A percentile compares a stretch with the other conserved stretches of the same genome.
phyloP scores from a whole-genome alignment of 148 eudicot species.

The Pouteria glomerata region DNA sequence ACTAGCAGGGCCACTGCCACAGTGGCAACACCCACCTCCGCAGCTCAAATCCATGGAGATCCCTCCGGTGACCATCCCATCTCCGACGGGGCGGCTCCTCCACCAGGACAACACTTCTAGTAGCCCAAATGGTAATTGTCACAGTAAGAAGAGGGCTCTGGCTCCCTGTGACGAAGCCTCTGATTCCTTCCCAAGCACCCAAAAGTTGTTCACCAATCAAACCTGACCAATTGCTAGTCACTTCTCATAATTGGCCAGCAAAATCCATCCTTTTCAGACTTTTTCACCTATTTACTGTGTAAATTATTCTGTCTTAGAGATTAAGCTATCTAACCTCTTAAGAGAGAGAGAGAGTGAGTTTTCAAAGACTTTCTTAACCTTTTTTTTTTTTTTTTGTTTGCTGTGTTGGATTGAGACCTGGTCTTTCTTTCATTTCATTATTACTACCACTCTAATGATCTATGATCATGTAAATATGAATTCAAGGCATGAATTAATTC shows the following conservation, averaged over 20 bases:
- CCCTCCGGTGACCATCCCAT: conserved; percentile 52
- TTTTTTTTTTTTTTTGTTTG: conserved; percentile 14
- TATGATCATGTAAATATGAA: conserved; percentile 19
- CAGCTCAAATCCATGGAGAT: conserved; percentile 65
- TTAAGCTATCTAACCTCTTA: conserved; percentile 39
- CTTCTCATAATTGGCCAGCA: background rate
- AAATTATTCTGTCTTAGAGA: conserved; percentile 37
- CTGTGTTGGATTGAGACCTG: conserved; percentile 33
- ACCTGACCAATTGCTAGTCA: conserved; percentile 23
- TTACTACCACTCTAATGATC: background rate
- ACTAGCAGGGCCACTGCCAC: conserved; percentile 79
- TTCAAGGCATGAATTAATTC: conserved; percentile 15
- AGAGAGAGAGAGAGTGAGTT: conserved; percentile 25
- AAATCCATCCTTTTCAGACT: conserved; percentile 26
- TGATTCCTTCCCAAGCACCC: conserved; percentile 30
- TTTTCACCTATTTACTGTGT: conserved; percentile 18
- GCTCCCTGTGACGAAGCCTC: conserved; percentile 31
- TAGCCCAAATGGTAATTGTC: conserved; percentile 10
- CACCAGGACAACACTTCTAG: conserved; percentile 21
- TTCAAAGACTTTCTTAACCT: conserved; percentile 3
- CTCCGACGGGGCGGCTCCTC: conserved; percentile 16
- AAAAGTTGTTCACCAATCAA: conserved; percentile 49
- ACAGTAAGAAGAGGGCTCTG: conserved; percentile 35
- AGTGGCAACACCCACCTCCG: conserved; percentile 92
- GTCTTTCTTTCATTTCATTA: conserved; percentile 3